Conservation (phyloP, 2,329 filamentous ascomycete species). For the Ophiosphaerella korrae region DNA sequence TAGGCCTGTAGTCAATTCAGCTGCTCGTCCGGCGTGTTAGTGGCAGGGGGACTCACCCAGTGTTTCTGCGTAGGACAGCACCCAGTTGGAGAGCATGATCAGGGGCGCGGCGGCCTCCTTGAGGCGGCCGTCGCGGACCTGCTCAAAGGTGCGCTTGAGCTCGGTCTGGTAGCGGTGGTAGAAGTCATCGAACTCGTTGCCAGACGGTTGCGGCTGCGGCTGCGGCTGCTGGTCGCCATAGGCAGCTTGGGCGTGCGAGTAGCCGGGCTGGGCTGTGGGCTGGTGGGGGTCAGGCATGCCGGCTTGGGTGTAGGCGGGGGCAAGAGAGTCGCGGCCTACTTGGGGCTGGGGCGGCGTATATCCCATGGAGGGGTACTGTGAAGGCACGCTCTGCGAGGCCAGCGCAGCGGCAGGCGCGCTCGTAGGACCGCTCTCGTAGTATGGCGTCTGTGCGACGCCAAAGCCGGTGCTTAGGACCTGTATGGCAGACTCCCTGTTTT, state of each 20-base stretch:
- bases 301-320: conserved; percentile 56
- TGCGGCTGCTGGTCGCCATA: conserved; percentile 37
- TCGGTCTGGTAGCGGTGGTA: conserved; percentile 67
- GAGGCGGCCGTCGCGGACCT: conserved; percentile 67
- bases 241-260: conserved; percentile 40
- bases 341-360: conserved; percentile 68
- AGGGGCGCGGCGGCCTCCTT: conserved; percentile 64
- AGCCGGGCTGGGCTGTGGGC: conserved; percentile 46
- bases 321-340: conserved; percentile 55
- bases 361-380: conserved; percentile 63
- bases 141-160: conserved; percentile 70
- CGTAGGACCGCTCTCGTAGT: conserved; percentile 69
- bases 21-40: conserved; percentile 40
- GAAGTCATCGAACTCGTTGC: conserved; percentile 66
- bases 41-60: conserved; percentile 62
- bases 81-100: conserved; percentile 68
- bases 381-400: conserved; percentile 67
- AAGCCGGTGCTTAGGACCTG: conserved; percentile 75
- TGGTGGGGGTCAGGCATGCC: conserved; percentile 59
- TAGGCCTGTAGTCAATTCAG: conserved; percentile 68
- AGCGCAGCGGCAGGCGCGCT: conserved; percentile 64
- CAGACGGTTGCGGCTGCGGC: conserved; percentile 42
- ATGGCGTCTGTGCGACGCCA: conserved; percentile 65
- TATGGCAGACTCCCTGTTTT: conserved; percentile 69
- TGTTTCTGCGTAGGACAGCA: conserved; percentile 67